phyloP scores from a whole-genome alignment of 176 grass and related monocot genomes.

The Microstegium vimineum region DNA sequence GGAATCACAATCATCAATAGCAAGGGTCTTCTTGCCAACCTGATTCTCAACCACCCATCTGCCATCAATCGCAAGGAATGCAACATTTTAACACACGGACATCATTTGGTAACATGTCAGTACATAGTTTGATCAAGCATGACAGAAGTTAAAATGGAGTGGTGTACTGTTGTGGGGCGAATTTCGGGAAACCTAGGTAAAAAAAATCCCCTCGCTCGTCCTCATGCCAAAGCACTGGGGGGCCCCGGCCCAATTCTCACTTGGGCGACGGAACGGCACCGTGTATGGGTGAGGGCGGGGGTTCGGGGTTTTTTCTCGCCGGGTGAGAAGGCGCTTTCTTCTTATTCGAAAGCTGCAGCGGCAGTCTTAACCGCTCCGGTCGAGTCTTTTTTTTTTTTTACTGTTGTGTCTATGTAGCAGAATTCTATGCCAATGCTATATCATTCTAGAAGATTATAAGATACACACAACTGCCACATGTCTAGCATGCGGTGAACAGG shows the following conservation, averaged over 20 bases:
- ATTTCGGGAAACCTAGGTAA: too few relatives aligned
- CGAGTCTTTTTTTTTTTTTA: too few relatives aligned
- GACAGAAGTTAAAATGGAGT: not conserved
- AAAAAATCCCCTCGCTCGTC: too few relatives aligned
- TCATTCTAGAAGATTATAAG: not conserved
- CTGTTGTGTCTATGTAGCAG: not conserved
- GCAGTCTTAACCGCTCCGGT: too few relatives aligned
- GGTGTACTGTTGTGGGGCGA: not conserved
- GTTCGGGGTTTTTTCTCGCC: too few relatives aligned
- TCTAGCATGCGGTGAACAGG: not conserved
- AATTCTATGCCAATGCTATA: not conserved
- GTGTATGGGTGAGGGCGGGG: too few relatives aligned
- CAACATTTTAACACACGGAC: not conserved
- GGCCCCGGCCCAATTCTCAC: too few relatives aligned
- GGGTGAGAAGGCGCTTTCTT: too few relatives aligned
- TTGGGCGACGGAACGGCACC: too few relatives aligned
- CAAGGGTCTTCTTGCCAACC: constrained; percentile 74
- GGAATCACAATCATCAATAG: constrained; percentile 93
- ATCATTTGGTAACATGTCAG: not conserved
- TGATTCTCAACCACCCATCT: constrained; percentile 98
- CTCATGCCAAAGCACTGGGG: too few relatives aligned
- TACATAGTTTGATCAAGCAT: not conserved
- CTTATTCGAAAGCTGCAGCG: too few relatives aligned
- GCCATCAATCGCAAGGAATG: not conserved
- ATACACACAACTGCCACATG: not conserved